Evolutionary conservation across 768 basidiomycete genomes (phyloP).

Genomic region (Russula sp.): DNA sequence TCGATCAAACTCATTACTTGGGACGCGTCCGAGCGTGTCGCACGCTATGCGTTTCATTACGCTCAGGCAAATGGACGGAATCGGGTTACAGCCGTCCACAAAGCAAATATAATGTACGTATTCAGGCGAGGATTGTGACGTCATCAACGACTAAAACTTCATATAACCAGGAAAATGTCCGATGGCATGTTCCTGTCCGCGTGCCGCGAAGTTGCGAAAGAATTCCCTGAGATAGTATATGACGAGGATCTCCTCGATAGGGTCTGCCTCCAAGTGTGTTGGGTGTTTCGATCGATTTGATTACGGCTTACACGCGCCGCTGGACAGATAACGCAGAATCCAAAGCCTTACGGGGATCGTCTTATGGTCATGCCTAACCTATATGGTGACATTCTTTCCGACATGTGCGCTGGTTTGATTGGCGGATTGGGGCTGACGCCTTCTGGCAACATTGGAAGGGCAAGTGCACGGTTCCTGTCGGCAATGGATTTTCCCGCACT

Average conservation of each 20-base stretch:
- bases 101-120: conserved; percentile 94
- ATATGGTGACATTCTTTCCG: conserved; percentile 91
- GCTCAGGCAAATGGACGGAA: conserved; percentile 83
- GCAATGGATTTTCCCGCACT: conserved; percentile 8
- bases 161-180: conserved; percentile 88
- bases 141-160: conserved; percentile 4
- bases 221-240: conserved; percentile 88
- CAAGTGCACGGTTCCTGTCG: conserved; percentile 33
- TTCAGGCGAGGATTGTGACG: neutral
- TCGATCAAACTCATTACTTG: conserved; percentile 99
- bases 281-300: neutral
- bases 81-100: conserved; percentile 97
- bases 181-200: conserved; percentile 99
- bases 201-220: conserved; percentile 92
- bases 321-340: conserved; percentile 81
- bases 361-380: conserved; percentile 99
- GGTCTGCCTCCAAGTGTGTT: conserved; percentile 79
- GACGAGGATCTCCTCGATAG: conserved; percentile 97
- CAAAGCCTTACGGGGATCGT: conserved; percentile 85
- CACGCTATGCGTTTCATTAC: conserved; percentile 97
- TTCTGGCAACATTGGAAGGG: conserved; percentile 94
- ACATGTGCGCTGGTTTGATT: conserved; percentile 98
- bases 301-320: neutral
- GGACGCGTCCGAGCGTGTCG: conserved; percentile 97
- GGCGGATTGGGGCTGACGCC: conserved; percentile 96